These are phyloP conservation scores for Ustilago curta DNA, from an alignment of 1,284 basidiomycete species.

Conservation along the genomic window DNA sequence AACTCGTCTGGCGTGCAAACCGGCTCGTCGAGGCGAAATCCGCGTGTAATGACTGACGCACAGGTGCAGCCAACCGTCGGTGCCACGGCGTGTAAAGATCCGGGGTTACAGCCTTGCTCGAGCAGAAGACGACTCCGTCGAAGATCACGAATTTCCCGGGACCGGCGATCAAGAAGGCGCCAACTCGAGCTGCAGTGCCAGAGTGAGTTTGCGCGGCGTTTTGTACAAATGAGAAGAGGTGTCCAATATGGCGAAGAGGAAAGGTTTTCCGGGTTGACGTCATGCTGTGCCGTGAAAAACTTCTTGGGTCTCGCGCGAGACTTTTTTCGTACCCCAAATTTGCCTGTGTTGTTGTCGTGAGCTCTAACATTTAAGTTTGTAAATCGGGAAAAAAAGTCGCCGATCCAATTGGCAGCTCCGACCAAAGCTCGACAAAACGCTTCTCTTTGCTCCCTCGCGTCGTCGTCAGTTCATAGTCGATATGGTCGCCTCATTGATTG, in stretches of 20 bases:
- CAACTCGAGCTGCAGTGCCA: too few relatives aligned
- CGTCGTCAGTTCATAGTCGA: too few relatives aligned
- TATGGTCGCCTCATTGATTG: too few relatives aligned
- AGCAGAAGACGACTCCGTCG: background rate
- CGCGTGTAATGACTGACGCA: background rate
- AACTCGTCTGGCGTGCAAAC: background rate
- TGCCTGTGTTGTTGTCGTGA: background rate
- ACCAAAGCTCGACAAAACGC: too few relatives aligned
- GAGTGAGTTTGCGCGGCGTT: slow-evolving; percentile 8
- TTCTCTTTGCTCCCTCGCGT: too few relatives aligned
- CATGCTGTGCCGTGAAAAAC: slow-evolving; percentile 29
- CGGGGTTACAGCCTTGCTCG: background rate
- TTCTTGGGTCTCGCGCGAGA: too few relatives aligned
- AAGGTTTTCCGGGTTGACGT: slow-evolving; percentile 19
- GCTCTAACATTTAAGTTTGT: slow-evolving; percentile 11
- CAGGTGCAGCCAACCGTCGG: slow-evolving; percentile 6
- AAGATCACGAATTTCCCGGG: background rate
- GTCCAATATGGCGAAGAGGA: slow-evolving; percentile 19
- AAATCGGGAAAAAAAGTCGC: too few relatives aligned
- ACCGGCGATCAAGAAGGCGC: too few relatives aligned
- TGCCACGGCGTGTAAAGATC: background rate
- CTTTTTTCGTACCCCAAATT: background rate
- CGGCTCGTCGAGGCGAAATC: background rate
- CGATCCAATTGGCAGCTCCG: too few relatives aligned
- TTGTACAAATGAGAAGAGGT: slow-evolving; percentile 1